Evolutionary conservation across 2,329 filamentous ascomycete genomes (phyloP), one percentile per base, ranked within the genome.

Genomic region (Septoria linicola): DNA sequence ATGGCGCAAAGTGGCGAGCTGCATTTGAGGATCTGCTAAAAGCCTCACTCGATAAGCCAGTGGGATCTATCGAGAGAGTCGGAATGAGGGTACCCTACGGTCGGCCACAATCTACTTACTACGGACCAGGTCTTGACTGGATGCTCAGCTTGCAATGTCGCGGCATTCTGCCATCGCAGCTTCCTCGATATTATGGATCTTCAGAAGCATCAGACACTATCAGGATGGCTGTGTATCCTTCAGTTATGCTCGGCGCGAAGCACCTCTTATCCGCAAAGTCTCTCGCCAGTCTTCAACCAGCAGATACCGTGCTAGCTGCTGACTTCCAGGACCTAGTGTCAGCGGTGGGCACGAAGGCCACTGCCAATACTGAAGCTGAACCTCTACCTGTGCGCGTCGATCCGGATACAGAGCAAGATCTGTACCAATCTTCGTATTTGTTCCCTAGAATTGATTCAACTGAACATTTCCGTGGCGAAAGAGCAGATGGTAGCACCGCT

Each of bases 1-100:
- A 69, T 50, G 66, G 71, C 57, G 58, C 69, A 41, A 71, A 72
- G 25, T 82, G 80, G 80, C 72, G 77, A 13, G 75, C 77, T 43
- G 80, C 81, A 0, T 83, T 81, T 58, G 80, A 83, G 59, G 81
- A 84, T 58, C 71, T 84, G 8, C 58, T 83, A 13, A 72, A 72
- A 41, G 68, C 78, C 2, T 69, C 64, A 2, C 53, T 69, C 2
- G 67, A 65, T 39, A 68, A 67, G 53, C 63, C 64, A 2, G 65
- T 67, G 63, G 46, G 42, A 0, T 61, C 60, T 2, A 39, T 36
- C 3, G 55, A 63, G 37, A 53, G 50, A 21, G 45, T 56, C 8
- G 62, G 61, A 10, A 37, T 50, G 21, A 50, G 63, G 3, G 31
- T 32, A 14, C 60, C 59, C 0, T 40, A 54, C 20, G 58, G 57